Base-by-base conservation (phyloP, 306 rosid species). In the Lablab purpureus region DNA sequence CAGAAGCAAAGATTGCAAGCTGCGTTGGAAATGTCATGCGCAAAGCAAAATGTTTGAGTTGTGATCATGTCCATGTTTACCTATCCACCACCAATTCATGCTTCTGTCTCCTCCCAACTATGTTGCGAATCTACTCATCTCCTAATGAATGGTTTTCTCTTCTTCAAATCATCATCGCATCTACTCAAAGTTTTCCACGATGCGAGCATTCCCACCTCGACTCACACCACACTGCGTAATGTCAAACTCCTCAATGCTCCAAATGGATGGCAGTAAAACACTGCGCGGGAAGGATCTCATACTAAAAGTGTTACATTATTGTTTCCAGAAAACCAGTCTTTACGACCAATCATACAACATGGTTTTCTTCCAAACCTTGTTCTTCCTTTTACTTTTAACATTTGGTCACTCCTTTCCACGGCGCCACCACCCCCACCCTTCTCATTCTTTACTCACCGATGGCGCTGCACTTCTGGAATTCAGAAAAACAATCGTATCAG, bases 391-490 rank as follows among this genome's bases (percentile, higher is more conserved):
- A 14, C 71, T 89, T 80, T 37, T 79, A 30, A 64, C 85, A 9
- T 79, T 67, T 9, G 71, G 85, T 50, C 27, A 28, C 25, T 73
- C 82, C 37, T 46, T 36, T 80, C 4, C 25, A 25, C 80, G 84
- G 62, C 77, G 69, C 56, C 85, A 79, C 77, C 37, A 27, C 8
- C 11, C 2, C 45, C 76, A 80, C 14, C 71, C 47, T 46, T 83
- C 81, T 74, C 85, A 81, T 49, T 86, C 93, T 28, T 67, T 91
- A 62, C 71, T 51, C 17, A 60, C 81, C 3, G 96, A 89, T 55
- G 89, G 81, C 75, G 82, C 88, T 46, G 85, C 92, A 32, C 88
- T 91, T 32, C 80, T 91, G 43, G 80, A 73, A 58, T 89, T 91
- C 87, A 87, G 83, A 68, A 84, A 30, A 36, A 67, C 81, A 64